Evolutionary conservation across 768 basidiomycete genomes (phyloP).

Genomic region (Leccinum boreale): DNA sequence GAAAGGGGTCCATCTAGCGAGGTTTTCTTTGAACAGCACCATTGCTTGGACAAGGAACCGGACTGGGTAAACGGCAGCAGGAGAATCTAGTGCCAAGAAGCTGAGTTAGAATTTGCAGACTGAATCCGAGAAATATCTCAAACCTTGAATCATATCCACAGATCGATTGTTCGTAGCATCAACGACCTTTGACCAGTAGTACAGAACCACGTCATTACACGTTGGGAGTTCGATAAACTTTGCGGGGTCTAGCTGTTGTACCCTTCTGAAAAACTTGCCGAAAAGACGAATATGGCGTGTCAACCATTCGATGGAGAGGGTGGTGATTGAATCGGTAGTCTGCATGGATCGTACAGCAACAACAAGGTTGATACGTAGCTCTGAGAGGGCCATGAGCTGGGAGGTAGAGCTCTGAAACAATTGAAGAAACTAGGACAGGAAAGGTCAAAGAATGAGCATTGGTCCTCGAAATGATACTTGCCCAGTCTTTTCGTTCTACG

Average conservation of each 20-base stretch:
- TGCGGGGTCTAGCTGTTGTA: slow-evolving; percentile 58
- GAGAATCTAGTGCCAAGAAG: slow-evolving; percentile 46
- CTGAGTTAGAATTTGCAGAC: background rate
- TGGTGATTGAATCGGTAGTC: slow-evolving; percentile 33
- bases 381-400: slow-evolving; percentile 54
- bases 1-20: slow-evolving; percentile 71
- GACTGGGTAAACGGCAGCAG: slow-evolving; percentile 66
- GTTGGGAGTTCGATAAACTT: slow-evolving; percentile 63
- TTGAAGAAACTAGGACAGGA: slow-evolving; percentile 47
- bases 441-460: slow-evolving; percentile 1
- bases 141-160: slow-evolving; percentile 55
- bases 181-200: slow-evolving; percentile 79
- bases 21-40: slow-evolving; percentile 81
- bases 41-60: slow-evolving; percentile 81
- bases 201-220: slow-evolving; percentile 67
- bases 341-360: slow-evolving; percentile 38
- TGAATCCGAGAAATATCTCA: slow-evolving; percentile 2
- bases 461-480: slow-evolving; percentile 26
- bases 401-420: slow-evolving; percentile 58
- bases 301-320: slow-evolving; percentile 51
- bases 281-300: slow-evolving; percentile 68
- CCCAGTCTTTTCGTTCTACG: slow-evolving; percentile 51
- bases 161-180: slow-evolving; percentile 56
- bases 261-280: slow-evolving; percentile 76
- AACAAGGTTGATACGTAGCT: slow-evolving; percentile 55